These are phyloP conservation scores for Rhododendron molle DNA, from an alignment of 148 eudicot genomes.

Conservation along the genomic window DNA sequence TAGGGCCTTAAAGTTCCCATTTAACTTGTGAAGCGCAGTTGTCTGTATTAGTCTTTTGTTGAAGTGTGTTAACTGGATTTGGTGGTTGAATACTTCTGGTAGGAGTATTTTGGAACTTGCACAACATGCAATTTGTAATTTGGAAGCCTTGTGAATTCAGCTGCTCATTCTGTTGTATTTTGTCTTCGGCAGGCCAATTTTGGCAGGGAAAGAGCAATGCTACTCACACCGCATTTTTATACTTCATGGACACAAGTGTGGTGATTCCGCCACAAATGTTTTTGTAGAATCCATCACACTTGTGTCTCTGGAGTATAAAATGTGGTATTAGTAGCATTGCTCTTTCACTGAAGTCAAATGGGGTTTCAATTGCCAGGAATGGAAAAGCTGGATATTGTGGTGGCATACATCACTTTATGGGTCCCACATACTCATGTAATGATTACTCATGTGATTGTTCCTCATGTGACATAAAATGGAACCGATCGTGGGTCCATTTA, in stretches of 20 bases:
- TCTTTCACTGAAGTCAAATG: neutral
- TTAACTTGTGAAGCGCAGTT: constrained; percentile 13
- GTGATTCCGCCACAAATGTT: too few relatives aligned
- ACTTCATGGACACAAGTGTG: too few relatives aligned
- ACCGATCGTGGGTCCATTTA: neutral
- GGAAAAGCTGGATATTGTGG: neutral
- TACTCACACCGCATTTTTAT: too few relatives aligned
- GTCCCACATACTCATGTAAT: neutral
- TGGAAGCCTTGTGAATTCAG: neutral
- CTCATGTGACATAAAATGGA: neutral
- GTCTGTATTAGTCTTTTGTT: constrained; percentile 23
- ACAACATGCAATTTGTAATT: constrained; percentile 4
- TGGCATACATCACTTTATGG: neutral
- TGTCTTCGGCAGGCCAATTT: neutral
- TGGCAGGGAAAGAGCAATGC: neutral
- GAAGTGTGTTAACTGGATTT: constrained; percentile 34
- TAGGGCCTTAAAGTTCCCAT: neutral
- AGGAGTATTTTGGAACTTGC: constrained; percentile 20
- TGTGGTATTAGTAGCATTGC: too few relatives aligned
- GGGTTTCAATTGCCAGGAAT: neutral
- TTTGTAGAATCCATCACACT: too few relatives aligned
- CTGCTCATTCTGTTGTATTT: neutral
- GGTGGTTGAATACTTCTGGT: constrained; percentile 21
- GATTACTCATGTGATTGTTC: too few relatives aligned
- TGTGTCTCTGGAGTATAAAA: too few relatives aligned